Conservation (phyloP, 2,329 filamentous ascomycete species). For the Teratosphaeria viscida region DNA sequence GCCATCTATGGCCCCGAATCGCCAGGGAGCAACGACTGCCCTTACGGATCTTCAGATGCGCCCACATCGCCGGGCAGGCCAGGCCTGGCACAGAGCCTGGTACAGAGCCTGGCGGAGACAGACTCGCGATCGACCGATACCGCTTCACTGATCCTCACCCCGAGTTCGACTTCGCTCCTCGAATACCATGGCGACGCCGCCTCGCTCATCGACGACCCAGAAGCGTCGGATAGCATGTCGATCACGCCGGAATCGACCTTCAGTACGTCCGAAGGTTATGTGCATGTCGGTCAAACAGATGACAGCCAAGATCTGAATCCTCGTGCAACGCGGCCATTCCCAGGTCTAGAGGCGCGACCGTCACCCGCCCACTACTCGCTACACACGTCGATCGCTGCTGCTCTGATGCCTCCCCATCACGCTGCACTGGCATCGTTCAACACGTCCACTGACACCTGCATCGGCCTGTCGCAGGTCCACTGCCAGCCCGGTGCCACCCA, state of each 20-base stretch:
- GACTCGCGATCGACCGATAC: conserved; percentile 14
- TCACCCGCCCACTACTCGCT: conserved; percentile 1
- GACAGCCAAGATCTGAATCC: conserved; percentile 5
- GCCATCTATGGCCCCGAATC: background rate
- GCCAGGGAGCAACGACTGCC: background rate
- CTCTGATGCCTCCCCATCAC: background rate
- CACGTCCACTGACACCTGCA: background rate
- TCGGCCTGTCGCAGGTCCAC: background rate
- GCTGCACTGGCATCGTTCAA: background rate
- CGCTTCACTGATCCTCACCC: conserved; percentile 13
- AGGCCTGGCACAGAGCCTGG: conserved; percentile 3
- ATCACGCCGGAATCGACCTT: conserved; percentile 6
- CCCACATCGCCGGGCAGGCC: conserved; percentile 8
- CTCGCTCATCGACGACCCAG: conserved; percentile 6
- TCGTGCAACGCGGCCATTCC: background rate
- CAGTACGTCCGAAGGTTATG: conserved; percentile 11
- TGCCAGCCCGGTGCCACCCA: background rate
- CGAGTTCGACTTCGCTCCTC: conserved; percentile 11
- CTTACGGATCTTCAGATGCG: conserved; percentile 1
- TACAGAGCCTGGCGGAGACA: conserved; percentile 3
- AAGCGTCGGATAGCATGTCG: conserved; percentile 7
- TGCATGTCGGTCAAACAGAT: conserved; percentile 6
- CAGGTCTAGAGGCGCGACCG: background rate
- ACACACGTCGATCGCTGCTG: background rate
- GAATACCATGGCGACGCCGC: conserved; percentile 5